A percentile compares a stretch with the other conserved stretches of the same genome.
These are phyloP conservation scores for Colletotrichum eleusines DNA, from an alignment of 2,329 filamentous ascomycete genomes.

Conservation along the genomic window DNA sequence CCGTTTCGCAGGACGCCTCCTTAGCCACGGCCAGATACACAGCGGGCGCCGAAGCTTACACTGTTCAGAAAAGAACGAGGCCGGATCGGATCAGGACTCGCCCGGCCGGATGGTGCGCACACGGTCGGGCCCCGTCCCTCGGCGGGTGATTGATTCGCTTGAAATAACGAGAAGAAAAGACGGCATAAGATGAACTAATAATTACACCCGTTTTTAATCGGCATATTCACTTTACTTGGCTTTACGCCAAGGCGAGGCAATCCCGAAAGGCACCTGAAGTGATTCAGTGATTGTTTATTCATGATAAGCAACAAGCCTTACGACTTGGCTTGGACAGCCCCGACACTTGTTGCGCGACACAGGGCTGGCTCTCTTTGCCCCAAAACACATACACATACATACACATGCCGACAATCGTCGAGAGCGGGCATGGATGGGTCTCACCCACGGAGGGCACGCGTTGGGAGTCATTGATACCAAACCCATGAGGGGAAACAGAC, in stretches of 20 bases:
- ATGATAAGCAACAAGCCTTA: not conserved
- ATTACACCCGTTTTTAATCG: conserved; percentile 1
- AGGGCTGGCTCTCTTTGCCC: conserved; percentile 1
- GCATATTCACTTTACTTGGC: not conserved
- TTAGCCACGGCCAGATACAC: too few relatives aligned
- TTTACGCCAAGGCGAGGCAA: not conserved
- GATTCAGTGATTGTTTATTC: not conserved
- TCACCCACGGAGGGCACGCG: not conserved
- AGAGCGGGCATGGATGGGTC: conserved; percentile 10
- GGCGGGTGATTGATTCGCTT: conserved; percentile 21
- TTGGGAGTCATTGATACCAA: not conserved
- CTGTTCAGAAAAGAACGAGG: not conserved
- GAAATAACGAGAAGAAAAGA: conserved; percentile 8
- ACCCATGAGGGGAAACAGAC: not conserved
- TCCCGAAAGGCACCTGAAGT: not conserved
- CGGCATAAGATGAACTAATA: not conserved
- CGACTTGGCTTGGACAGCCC: conserved; percentile 8
- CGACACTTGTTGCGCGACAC: conserved; percentile 5
- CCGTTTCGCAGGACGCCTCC: conserved; percentile 32
- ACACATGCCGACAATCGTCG: not conserved
- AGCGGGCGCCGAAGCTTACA: not conserved
- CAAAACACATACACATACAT: too few relatives aligned
- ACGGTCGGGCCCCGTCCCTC: conserved; percentile 5
- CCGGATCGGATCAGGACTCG: not conserved
- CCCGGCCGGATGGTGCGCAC: conserved; percentile 6